Conservation (phyloP, 1,139 yeast genomes). For the Suhomyces atakaporum region DNA sequence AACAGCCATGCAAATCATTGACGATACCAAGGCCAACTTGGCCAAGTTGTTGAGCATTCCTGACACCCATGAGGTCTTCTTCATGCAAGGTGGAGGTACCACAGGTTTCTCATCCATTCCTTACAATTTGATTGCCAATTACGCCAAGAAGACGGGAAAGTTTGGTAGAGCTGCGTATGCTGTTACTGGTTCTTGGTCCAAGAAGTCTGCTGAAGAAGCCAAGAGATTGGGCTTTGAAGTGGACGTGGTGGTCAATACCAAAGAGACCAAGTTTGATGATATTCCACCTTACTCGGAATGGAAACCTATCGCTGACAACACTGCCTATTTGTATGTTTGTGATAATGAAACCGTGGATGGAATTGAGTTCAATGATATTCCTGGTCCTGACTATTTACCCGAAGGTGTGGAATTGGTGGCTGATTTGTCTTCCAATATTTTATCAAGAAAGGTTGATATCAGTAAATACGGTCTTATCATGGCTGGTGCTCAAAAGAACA, state of each 20-base stretch:
- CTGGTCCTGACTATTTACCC: constrained; percentile 52
- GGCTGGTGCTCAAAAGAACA: constrained; percentile 98
- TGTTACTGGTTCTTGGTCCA: constrained; percentile 92
- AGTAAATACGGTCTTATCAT: constrained; percentile 78
- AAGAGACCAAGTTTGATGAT: constrained; percentile 60
- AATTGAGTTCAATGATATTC: constrained; percentile 69
- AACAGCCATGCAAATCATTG: constrained; percentile 76
- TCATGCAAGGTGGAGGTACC: constrained; percentile 97
- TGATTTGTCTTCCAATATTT: constrained; percentile 91
- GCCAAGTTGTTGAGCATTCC: constrained; percentile 70
- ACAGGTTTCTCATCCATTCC: constrained; percentile 89
- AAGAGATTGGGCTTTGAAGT: constrained; percentile 76
- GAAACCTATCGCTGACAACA: constrained; percentile 52
- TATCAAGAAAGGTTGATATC: constrained; percentile 79
- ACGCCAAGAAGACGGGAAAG: constrained; percentile 66
- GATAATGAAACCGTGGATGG: constrained; percentile 98
- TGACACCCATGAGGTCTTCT: constrained; percentile 89
- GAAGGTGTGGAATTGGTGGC: constrained; percentile 80
- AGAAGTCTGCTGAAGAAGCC: constrained; percentile 86
- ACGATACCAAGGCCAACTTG: constrained; percentile 71
- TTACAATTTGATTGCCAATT: constrained; percentile 76
- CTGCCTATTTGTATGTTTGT: constrained; percentile 86
- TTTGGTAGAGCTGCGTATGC: constrained; percentile 84
- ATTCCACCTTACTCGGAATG: constrained; percentile 72
- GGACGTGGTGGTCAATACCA: constrained; percentile 68